Evolutionary conservation across 2,329 filamentous ascomycete genomes (phyloP).

Genomic region (Fusarium sterilihyphosum): DNA sequence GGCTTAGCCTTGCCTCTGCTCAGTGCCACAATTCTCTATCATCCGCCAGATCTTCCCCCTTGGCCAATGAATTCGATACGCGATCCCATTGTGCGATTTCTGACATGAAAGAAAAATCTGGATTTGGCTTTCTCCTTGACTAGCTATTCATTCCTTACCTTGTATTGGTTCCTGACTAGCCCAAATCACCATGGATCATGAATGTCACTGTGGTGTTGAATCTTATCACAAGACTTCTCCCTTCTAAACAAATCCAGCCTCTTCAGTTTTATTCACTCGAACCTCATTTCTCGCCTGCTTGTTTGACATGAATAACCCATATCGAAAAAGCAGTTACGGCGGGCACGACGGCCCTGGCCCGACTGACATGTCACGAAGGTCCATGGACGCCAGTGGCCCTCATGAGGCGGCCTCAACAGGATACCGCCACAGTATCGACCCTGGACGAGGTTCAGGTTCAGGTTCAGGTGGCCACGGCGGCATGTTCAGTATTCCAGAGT

Average conservation of each 20-base stretch:
- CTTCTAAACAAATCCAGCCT: constrained; percentile 6
- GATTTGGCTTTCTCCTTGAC: background rate
- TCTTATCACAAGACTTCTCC: background rate
- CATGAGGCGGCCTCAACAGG: constrained; percentile 13
- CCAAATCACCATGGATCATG: background rate
- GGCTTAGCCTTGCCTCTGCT: constrained; percentile 7
- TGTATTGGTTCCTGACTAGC: constrained; percentile 9
- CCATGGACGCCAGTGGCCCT: constrained; percentile 14
- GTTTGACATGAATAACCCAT: constrained; percentile 14
- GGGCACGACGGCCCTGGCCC: constrained; percentile 7
- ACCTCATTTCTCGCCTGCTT: background rate
- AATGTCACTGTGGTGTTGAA: constrained; percentile 11
- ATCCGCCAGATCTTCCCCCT: background rate
- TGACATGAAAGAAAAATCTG: background rate
- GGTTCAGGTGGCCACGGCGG: constrained; percentile 26
- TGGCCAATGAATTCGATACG: background rate
- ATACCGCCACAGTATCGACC: constrained; percentile 28
- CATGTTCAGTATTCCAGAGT: constrained; percentile 37
- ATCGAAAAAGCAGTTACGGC: constrained; percentile 23
- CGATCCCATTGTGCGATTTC: background rate
- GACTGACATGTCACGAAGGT: constrained; percentile 22
- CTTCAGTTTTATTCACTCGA: background rate
- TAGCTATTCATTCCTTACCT: constrained; percentile 13
- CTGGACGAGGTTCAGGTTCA: background rate
- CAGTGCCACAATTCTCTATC: constrained; percentile 5